phyloP scores from a whole-genome alignment of 2,329 filamentous ascomycete species.

The Neoascochyta sp. region DNA sequence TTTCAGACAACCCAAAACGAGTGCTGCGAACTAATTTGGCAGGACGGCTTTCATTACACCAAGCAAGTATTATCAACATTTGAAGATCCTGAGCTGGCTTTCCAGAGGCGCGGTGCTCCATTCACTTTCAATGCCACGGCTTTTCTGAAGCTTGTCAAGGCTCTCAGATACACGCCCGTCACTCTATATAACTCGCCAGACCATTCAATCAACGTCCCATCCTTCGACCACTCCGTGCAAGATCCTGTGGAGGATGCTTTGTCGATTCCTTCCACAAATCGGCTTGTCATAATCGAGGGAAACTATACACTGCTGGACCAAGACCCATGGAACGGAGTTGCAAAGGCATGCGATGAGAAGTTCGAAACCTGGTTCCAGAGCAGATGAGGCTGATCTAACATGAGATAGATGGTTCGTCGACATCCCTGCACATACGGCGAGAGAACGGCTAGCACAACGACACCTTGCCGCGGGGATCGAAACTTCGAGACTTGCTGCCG shows the following conservation, averaged over 20 bases:
- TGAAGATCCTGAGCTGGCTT: slow-evolving; percentile 16
- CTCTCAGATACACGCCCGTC: slow-evolving; percentile 14
- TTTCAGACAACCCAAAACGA: neutral
- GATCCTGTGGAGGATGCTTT: slow-evolving; percentile 19
- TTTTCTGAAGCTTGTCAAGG: slow-evolving; percentile 15
- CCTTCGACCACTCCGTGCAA: slow-evolving; percentile 25
- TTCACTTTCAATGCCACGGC: slow-evolving; percentile 25
- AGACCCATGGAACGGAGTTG: slow-evolving; percentile 17
- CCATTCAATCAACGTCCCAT: slow-evolving; percentile 14
- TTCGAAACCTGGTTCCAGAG: slow-evolving; percentile 3
- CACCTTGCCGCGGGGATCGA: slow-evolving; percentile 25
- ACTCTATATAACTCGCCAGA: slow-evolving; percentile 14
- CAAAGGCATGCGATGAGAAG: slow-evolving; percentile 16
- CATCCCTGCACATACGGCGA: slow-evolving; percentile 14
- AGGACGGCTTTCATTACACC: slow-evolving; percentile 29
- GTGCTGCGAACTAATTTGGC: slow-evolving; percentile 2
- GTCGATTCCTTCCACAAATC: slow-evolving; percentile 17
- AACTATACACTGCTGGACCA: slow-evolving; percentile 26
- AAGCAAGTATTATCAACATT: slow-evolving; percentile 16
- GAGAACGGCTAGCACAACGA: slow-evolving; percentile 16
- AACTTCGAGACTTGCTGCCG: slow-evolving; percentile 14
- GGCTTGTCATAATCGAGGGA: slow-evolving; percentile 22
- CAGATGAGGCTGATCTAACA: slow-evolving; percentile 1
- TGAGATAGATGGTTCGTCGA: slow-evolving; percentile 28
- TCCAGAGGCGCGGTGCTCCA: slow-evolving; percentile 22